Percentiles rank a stretch among this genome's conserved stretches.
Evolutionary conservation across 2,329 filamentous ascomycete species (phyloP).

Genomic region (Diaporthe sp.): DNA sequence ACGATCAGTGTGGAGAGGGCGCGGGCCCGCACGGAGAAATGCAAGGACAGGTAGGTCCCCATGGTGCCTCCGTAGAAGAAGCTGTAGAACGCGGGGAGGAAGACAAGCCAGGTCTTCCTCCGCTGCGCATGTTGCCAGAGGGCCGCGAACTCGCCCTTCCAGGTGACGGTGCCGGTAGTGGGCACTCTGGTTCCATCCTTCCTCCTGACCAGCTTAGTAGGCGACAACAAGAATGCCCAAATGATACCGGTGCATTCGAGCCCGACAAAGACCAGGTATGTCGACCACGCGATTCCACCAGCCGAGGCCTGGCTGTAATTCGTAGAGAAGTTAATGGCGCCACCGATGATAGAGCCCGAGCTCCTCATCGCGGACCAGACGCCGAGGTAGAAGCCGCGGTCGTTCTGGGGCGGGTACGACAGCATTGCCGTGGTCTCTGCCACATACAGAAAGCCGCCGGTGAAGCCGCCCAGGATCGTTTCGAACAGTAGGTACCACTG

Average conservation of each 20-base stretch:
- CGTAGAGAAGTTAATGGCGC: constrained; percentile 52
- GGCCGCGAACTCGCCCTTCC: constrained; percentile 45
- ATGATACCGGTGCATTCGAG: constrained; percentile 48
- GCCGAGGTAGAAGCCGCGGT: constrained; percentile 51
- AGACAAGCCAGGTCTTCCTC: constrained; percentile 51
- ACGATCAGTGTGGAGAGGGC: constrained; percentile 47
- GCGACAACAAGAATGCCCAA: constrained; percentile 48
- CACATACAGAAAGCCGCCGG: constrained; percentile 50
- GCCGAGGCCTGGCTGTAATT: constrained; percentile 43
- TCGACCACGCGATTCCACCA: constrained; percentile 50
- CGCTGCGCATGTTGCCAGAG: constrained; percentile 45
- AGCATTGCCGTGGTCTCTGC: constrained; percentile 54
- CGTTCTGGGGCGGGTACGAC: constrained; percentile 51
- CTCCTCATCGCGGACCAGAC: constrained; percentile 53
- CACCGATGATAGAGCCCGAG: constrained; percentile 51
- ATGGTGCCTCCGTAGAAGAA: constrained; percentile 56
- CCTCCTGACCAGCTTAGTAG: constrained; percentile 46
- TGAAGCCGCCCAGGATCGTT: constrained; percentile 44
- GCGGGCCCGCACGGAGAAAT: constrained; percentile 52
- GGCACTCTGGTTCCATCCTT: constrained; percentile 46
- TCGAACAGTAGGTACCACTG: constrained; percentile 51
- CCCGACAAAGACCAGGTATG: constrained; percentile 50
- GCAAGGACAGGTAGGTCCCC: constrained; percentile 52
- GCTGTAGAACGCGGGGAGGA: constrained; percentile 53
- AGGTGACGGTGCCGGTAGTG: constrained; percentile 41